Evolutionary conservation across 2,329 filamentous ascomycete genomes (phyloP).

Genomic region (Xylariaceae sp.): DNA sequence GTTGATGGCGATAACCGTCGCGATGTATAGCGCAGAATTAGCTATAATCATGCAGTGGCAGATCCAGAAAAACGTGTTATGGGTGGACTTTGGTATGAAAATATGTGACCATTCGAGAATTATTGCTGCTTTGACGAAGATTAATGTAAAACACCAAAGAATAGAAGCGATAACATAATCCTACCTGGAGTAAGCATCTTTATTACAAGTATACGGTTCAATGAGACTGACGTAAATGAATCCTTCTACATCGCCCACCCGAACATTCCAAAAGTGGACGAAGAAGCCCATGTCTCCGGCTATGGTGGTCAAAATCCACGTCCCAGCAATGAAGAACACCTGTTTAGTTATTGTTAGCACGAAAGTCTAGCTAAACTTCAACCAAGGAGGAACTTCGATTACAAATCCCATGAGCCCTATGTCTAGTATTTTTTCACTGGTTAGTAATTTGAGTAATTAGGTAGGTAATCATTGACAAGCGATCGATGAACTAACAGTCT

Average conservation of each 20-base stretch:
- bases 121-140: conserved; percentile 22
- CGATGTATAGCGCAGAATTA: conserved; percentile 9
- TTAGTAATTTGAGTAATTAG: no score
- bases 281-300: conserved; percentile 15
- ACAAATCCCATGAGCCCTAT: no score
- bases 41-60: conserved; percentile 13
- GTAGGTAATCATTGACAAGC: no score
- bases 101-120: conserved; percentile 24
- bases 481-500: no score
- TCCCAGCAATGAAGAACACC: background rate
- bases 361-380: no score
- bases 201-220: background rate
- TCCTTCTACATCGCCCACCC: conserved; percentile 8
- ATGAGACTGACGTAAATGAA: conserved; percentile 14
- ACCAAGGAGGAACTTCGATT: no score
- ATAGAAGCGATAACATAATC: background rate
- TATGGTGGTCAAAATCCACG: background rate
- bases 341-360: background rate
- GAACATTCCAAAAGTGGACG: conserved; percentile 27
- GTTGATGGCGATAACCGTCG: conserved; percentile 11
- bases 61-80: conserved; percentile 21
- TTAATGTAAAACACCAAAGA: conserved; percentile 1
- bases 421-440: no score
- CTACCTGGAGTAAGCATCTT: no score
- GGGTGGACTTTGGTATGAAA: conserved; percentile 16